These are phyloP conservation scores for Amphichorda felina DNA, from an alignment of 2,329 filamentous ascomycete genomes.

Conservation along the genomic window DNA sequence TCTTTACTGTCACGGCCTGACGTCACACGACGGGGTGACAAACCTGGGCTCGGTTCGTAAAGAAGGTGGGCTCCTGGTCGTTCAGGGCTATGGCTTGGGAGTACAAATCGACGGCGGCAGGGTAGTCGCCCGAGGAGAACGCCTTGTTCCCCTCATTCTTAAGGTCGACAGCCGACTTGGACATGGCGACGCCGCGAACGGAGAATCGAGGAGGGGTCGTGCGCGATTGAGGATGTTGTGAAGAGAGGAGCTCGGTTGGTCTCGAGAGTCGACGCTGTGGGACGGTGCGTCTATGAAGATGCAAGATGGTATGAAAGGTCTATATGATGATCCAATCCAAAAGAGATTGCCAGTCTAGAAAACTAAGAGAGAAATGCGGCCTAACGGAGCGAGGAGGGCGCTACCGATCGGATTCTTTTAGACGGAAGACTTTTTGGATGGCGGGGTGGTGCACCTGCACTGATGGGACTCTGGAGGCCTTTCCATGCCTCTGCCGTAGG, in stretches of 20 bases:
- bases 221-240: too few relatives aligned
- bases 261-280: too few relatives aligned
- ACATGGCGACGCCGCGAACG: constrained; percentile 19
- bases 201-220: not conserved
- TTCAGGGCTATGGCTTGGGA: constrained; percentile 77
- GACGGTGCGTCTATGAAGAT: not conserved
- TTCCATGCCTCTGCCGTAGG: too few relatives aligned
- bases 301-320: too few relatives aligned
- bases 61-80: constrained; percentile 78
- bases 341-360: too few relatives aligned
- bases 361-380: not conserved
- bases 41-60: constrained; percentile 90
- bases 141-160: constrained; percentile 95
- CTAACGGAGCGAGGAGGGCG: not conserved
- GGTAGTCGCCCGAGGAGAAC: constrained; percentile 82
- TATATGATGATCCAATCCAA: too few relatives aligned
- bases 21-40: constrained; percentile 34
- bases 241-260: not conserved
- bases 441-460: not conserved
- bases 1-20: not conserved
- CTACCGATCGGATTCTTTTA: too few relatives aligned
- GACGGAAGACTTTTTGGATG: constrained; percentile 1
- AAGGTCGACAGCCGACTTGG: constrained; percentile 62
- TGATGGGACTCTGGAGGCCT: not conserved
- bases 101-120: constrained; percentile 70